These are phyloP conservation scores for Melampsora americana DNA, from an alignment of 1,284 basidiomycete species.

Conservation along the genomic window DNA sequence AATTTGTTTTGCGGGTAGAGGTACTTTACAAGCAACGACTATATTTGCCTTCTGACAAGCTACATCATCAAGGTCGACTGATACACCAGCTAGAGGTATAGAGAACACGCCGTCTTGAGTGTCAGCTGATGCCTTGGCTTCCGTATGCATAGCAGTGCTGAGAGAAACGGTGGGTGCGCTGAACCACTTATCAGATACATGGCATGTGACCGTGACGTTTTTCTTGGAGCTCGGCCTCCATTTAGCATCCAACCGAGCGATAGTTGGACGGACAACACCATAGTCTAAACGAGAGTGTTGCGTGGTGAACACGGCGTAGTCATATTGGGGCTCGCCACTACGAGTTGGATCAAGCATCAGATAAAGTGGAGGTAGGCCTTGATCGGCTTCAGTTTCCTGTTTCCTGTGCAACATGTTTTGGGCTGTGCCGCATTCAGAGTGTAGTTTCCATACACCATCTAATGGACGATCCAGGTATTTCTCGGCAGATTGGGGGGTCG, in stretches of 20 bases:
- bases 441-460: conserved; percentile 71
- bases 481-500: conserved; percentile 60
- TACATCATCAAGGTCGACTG: conserved; percentile 61
- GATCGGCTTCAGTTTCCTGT: conserved; percentile 57
- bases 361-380: conserved; percentile 65
- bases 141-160: conserved; percentile 57
- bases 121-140: conserved; percentile 59
- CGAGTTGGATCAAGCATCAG: conserved; percentile 80
- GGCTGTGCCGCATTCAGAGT: conserved; percentile 84
- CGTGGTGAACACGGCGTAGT: conserved; percentile 77
- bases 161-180: conserved; percentile 58
- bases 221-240: conserved; percentile 70
- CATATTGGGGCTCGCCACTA: conserved; percentile 67
- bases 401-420: conserved; percentile 79
- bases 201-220: conserved; percentile 60
- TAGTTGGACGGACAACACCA: conserved; percentile 70
- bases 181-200: conserved; percentile 67
- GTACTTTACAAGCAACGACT: conserved; percentile 70
- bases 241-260: conserved; percentile 66
- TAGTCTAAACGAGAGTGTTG: conserved; percentile 73
- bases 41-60: conserved; percentile 72
- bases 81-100: conserved; percentile 62
- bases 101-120: conserved; percentile 65
- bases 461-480: conserved; percentile 72
- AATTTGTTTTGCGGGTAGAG: conserved; percentile 64